Conservation (phyloP, 2,329 filamentous ascomycete genomes). For the Myriosclerotinia scirpicola region DNA sequence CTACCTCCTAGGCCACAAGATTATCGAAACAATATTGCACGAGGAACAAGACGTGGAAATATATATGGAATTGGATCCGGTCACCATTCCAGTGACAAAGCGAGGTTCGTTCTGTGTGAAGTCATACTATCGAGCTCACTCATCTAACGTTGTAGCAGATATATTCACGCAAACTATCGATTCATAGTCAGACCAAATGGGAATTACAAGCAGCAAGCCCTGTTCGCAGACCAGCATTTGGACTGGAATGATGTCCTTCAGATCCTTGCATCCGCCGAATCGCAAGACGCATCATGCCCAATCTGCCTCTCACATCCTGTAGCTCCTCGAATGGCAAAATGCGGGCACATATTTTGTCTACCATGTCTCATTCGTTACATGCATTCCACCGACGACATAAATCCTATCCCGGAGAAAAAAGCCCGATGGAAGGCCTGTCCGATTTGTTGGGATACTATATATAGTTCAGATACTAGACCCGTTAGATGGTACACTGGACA, state of each 20-base stretch:
- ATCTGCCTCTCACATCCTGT: slow-evolving; percentile 93
- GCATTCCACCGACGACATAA: slow-evolving; percentile 74
- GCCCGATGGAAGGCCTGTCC: slow-evolving; percentile 92
- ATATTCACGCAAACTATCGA: slow-evolving; percentile 94
- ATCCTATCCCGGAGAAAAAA: slow-evolving; percentile 62
- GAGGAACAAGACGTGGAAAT: slow-evolving; percentile 61
- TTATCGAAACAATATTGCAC: slow-evolving; percentile 49
- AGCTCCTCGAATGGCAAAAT: slow-evolving; percentile 93
- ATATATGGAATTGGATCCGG: slow-evolving; percentile 86
- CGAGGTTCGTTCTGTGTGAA: slow-evolving; percentile 59
- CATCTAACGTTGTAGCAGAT: slow-evolving; percentile 49
- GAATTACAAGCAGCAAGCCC: slow-evolving; percentile 76
- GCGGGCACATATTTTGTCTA: slow-evolving; percentile 95
- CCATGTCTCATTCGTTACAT: slow-evolving; percentile 94
- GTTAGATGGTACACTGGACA: slow-evolving; percentile 91
- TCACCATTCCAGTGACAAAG: slow-evolving; percentile 88
- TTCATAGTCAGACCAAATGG: slow-evolving; percentile 87
- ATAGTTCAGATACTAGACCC: slow-evolving; percentile 83
- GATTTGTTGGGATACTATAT: slow-evolving; percentile 92
- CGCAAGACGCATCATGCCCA: slow-evolving; percentile 84
- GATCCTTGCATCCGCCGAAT: slow-evolving; percentile 85
- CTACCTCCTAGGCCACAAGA: slow-evolving; percentile 71
- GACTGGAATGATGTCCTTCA: slow-evolving; percentile 92
- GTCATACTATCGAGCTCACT: not conserved
- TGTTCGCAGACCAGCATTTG: slow-evolving; percentile 83